Conservation (phyloP, 495 filamentous ascomycete genomes). For the Acidomyces sp. region DNA sequence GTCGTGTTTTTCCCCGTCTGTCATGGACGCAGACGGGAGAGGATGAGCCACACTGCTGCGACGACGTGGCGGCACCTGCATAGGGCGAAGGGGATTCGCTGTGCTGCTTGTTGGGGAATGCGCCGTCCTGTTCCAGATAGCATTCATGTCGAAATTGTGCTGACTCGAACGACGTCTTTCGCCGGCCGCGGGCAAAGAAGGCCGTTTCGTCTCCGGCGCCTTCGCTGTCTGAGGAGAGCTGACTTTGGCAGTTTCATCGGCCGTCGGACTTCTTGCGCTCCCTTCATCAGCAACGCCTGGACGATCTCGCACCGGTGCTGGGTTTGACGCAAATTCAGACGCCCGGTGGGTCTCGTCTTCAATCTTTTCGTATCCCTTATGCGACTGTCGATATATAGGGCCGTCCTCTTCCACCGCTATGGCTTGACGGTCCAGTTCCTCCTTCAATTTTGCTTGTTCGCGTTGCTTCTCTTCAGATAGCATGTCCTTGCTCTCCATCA, state of each 20-base stretch:
- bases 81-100: slow-evolving; percentile 20
- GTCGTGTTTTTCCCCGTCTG: slow-evolving; percentile 47
- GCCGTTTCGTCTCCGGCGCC: not conserved
- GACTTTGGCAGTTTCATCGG: not conserved
- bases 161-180: slow-evolving; percentile 7
- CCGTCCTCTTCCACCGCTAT: slow-evolving; percentile 71
- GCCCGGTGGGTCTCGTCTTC: slow-evolving; percentile 44
- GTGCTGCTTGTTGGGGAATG: slow-evolving; percentile 35
- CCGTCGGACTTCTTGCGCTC: slow-evolving; percentile 1
- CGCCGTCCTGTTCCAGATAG: slow-evolving; percentile 51
- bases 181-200: not conserved
- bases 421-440: slow-evolving; percentile 75
- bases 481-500: slow-evolving; percentile 79
- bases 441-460: slow-evolving; percentile 57
- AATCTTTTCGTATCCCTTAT: slow-evolving; percentile 88
- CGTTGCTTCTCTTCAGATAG: slow-evolving; percentile 79
- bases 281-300: slow-evolving; percentile 17
- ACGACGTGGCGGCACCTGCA: slow-evolving; percentile 33
- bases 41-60: slow-evolving; percentile 38
- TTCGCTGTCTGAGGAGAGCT: not conserved
- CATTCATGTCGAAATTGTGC: slow-evolving; percentile 52
- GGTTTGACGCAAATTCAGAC: slow-evolving; percentile 6
- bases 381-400: slow-evolving; percentile 75
- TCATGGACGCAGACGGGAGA: slow-evolving; percentile 26
- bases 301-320: slow-evolving; percentile 13